These are phyloP conservation scores for Fusarium coffeatum DNA, from an alignment of 2,329 filamentous ascomycete species.

Conservation along the genomic window DNA sequence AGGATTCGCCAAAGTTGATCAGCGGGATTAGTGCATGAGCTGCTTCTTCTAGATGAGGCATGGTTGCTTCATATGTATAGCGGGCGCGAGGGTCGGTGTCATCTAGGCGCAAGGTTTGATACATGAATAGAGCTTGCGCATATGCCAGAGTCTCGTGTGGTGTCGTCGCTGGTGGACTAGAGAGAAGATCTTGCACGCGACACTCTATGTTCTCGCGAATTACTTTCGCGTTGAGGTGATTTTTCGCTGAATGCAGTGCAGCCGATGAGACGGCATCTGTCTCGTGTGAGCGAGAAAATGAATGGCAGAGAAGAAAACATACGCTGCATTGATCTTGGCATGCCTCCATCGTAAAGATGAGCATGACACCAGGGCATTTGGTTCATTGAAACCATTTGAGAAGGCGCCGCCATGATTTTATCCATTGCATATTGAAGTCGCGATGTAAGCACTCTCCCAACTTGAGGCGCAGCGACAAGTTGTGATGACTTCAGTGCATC, in stretches of 20 bases:
- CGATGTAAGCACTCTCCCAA: not conserved
- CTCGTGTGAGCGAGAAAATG: not conserved
- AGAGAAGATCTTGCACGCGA: not conserved
- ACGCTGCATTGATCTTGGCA: conserved; percentile 3
- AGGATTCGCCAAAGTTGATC: not conserved
- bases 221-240: not conserved
- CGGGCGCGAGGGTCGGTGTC: not conserved
- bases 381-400: not conserved
- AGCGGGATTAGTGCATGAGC: not conserved
- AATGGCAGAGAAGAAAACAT: not conserved
- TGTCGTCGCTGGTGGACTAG: not conserved
- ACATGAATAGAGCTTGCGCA: not conserved
- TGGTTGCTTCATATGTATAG: not conserved
- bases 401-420: not conserved
- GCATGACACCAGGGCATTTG: conserved; percentile 3
- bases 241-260: not conserved
- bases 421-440: not conserved
- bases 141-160: not conserved
- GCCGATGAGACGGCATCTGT: not conserved
- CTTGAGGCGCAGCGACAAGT: not conserved
- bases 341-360: not conserved
- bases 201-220: conserved; percentile 7
- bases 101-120: not conserved
- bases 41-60: conserved; percentile 18
- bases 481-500: not conserved